Evolutionary conservation across 1,139 yeast species (phyloP), one percentile per base, ranked within the genome.

Genomic region (Pichia sp.): DNA sequence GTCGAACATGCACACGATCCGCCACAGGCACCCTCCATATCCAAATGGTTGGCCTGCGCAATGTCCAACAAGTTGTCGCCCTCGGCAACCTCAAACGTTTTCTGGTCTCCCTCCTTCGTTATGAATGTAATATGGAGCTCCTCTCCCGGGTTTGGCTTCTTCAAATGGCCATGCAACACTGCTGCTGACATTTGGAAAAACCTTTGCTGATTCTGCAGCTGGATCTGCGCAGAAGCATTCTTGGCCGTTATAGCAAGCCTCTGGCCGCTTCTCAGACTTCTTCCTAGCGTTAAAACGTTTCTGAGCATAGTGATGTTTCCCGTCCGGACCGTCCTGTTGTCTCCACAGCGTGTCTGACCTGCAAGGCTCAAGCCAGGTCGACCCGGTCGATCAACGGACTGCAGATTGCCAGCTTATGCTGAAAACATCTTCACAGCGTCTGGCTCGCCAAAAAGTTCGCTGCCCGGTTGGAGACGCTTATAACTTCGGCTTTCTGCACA

Each of bases 1-100:
- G 99, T 93, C 3, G 97, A 90, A 69, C 99, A 93, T 1, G 99
- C 99, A 75, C 99, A 93, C 1, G 97, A 90, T 2, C 99, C 99
- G 41, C 99, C 99, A 72, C 99, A 93, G 0, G 99, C 99, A 48
- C 99, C 75, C 70, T 93, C 99, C 92, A 93, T 90, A 64, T 93
- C 99, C 58, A 93, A 73, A 64, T 90, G 87, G 67, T 92, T 75
- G 4, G 95, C 96, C 72, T 93, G 99, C 6, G 98, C 99, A 55
- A 93, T 90, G 69, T 93, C 99, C 68, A 93, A 75, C 48, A 93
- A 67, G 49, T 92, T 85, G 67, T 93, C 99, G 8, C 98, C 99
- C 62, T 87, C 97, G 1, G 95, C 87, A 1, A 87, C 98, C 66
- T 90, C 97, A 62, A 80, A 81, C 1, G 87, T 82, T 59, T 81